Base-by-base conservation (phyloP, 75 land plant genomes). In the Pseudotsuga menziesii region DNA sequence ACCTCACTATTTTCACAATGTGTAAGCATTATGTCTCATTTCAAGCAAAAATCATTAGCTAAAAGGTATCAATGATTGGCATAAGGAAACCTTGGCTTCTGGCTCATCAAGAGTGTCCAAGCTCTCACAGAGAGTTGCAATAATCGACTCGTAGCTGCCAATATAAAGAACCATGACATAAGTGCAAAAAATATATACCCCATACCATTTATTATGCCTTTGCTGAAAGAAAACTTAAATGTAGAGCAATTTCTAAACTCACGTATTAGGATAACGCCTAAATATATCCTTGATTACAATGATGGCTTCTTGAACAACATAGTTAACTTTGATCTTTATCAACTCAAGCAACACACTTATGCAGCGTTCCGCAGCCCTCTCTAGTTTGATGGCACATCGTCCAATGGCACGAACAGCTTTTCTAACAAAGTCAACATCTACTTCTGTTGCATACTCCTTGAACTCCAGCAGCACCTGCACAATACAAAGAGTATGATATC, bases 361-460 rank as follows among this genome's bases (percentile, higher is more conserved):
- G 80, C 99, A 97, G 73, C 98, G 96, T 79, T 97, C 99, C 67
- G 99, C 99, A 48, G 99, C 99, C 79, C 98, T 87, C 67, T 97
- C 99, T 61, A 97, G 64, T 82, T 97, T 97, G 71, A 97, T 97
- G 22, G 99, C 99, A 84, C 99, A 97, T 0, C 99, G 93, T 3
- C 99, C 99, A 88, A 97, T 97, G 7, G 99, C 99, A 71, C 99
- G 98, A 6, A 97, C 99, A 82, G 99, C 99, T 78, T 97, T 94
- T 75, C 99, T 78, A 27, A 97, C 99, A 88, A 97, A 97, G 85
- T 97, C 99, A 20, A 97, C 98, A 89, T 97, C 99, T 25, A 95
- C 99, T 86, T 97, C 99, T 74, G 99, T 97, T 11, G 99, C 99
- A 87, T 97, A 97, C 76, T 97, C 99, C 77, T 97, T 97, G 78